A percentile compares a stretch with the other conserved stretches of the same genome.
phyloP scores from a whole-genome alignment of 768 basidiomycete species.

The Termitomyces sp. region DNA sequence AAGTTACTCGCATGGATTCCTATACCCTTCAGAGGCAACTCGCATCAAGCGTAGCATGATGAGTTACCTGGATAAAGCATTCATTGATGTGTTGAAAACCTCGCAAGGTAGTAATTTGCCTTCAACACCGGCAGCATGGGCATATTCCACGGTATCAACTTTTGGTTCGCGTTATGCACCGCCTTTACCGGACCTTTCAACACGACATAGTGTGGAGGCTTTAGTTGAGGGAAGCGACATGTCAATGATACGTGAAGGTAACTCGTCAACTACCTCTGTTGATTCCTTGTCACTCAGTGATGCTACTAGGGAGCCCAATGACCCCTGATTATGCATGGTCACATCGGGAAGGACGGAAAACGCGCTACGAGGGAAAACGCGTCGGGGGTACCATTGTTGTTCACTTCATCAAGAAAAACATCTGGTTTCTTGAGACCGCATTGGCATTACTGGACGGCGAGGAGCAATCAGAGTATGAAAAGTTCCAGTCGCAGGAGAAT shows the following conservation, averaged over 20 bases:
- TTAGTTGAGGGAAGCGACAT: constrained; percentile 90
- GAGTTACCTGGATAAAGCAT: constrained; percentile 41
- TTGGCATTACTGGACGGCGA: constrained; percentile 80
- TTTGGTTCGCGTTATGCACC: constrained; percentile 75
- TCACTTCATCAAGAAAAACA: constrained; percentile 95
- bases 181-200: constrained; percentile 60
- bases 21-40: constrained; percentile 85
- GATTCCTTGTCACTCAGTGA: constrained; percentile 1
- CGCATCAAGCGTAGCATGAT: constrained; percentile 56
- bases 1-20: constrained; percentile 91
- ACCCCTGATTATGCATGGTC: constrained; percentile 64
- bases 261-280: constrained; percentile 3
- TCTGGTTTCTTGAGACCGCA: constrained; percentile 95
- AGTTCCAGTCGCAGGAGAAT: constrained; percentile 25
- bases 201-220: constrained; percentile 77
- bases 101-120: constrained; percentile 24
- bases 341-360: constrained; percentile 63
- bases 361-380: constrained; percentile 58
- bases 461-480: constrained; percentile 55
- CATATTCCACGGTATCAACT: constrained; percentile 68
- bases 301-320: constrained; percentile 44
- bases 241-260: constrained; percentile 65
- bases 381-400: constrained; percentile 93
- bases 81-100: constrained; percentile 27
- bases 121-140: constrained; percentile 35